These are phyloP conservation scores for Gossypium aridum DNA, from an alignment of 441 rosid genomes.

Conservation along the genomic window DNA sequence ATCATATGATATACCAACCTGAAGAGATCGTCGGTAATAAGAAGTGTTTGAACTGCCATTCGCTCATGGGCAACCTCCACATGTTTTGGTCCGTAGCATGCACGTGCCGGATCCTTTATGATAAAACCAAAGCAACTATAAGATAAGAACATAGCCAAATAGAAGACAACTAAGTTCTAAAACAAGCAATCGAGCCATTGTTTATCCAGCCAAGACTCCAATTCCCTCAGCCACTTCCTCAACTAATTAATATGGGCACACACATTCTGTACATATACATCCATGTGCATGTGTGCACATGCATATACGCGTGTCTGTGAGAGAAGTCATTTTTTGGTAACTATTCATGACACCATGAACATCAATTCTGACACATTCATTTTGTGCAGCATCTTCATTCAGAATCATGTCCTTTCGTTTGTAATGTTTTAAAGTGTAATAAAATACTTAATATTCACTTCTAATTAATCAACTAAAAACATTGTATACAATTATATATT, in stretches of 20 bases:
- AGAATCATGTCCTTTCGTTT: background rate
- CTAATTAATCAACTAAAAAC: background rate
- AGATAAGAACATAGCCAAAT: background rate
- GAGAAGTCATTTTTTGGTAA: background rate
- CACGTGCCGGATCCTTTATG: constrained; percentile 65
- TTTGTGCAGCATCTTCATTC: background rate
- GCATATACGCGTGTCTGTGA: background rate
- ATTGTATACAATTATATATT: background rate
- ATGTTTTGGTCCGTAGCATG: constrained; percentile 97
- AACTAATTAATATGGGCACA: background rate
- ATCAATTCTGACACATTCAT: background rate
- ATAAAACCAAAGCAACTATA: constrained; percentile 6
- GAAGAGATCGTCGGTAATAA: constrained; percentile 91
- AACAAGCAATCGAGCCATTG: background rate
- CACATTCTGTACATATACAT: background rate
- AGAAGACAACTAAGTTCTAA: background rate
- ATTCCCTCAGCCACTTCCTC: background rate
- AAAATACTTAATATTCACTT: background rate
- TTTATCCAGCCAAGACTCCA: background rate
- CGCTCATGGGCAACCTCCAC: constrained; percentile 95
- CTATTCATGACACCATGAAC: background rate
- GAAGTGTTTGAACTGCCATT: constrained; percentile 92
- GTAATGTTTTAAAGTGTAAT: background rate
- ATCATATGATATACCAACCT: constrained; percentile 40
- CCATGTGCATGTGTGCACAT: background rate